Evolutionary conservation across 306 rosid genomes (phyloP).

Genomic region (Lathyrus sativus): DNA sequence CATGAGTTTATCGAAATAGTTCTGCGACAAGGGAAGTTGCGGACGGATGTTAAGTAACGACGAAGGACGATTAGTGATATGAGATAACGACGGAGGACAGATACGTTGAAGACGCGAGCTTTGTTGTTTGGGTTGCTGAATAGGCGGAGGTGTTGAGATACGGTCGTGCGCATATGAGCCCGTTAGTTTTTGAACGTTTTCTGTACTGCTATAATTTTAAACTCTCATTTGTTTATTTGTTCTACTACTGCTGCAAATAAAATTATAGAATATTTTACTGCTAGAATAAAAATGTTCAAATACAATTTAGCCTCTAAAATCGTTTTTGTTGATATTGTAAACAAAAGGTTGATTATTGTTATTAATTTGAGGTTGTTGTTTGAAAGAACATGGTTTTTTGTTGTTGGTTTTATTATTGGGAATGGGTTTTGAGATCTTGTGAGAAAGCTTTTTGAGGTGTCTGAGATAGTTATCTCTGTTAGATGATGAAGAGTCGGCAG

Average conservation of each 20-base stretch:
- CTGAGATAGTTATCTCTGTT: constrained; percentile 61
- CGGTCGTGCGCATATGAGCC: constrained; percentile 95
- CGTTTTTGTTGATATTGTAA: constrained; percentile 93
- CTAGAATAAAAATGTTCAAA: too few relatives aligned
- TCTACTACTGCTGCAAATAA: too few relatives aligned
- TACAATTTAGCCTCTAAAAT: too few relatives aligned
- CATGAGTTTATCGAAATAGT: too few relatives aligned
- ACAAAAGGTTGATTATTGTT: constrained; percentile 66
- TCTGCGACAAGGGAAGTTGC: constrained; percentile 35
- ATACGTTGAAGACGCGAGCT: constrained; percentile 93
- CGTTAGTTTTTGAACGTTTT: constrained; percentile 95
- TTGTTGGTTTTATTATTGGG: constrained; percentile 35
- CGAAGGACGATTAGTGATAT: constrained; percentile 66
- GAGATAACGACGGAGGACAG: constrained; percentile 90
- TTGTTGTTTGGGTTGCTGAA: constrained; percentile 76
- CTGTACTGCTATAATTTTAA: too few relatives aligned
- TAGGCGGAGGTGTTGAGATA: constrained; percentile 69
- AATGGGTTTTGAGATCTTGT: constrained; percentile 84
- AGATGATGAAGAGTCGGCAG: constrained; percentile 36
- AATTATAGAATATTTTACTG: too few relatives aligned
- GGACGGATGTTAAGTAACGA: constrained; percentile 45
- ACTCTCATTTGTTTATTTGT: too few relatives aligned
- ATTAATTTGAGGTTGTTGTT: background rate
- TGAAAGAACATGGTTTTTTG: background rate
- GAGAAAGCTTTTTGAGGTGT: constrained; percentile 88